Base-by-base conservation (phyloP, 1,284 basidiomycete genomes). In the Cryptococcus sp. region DNA sequence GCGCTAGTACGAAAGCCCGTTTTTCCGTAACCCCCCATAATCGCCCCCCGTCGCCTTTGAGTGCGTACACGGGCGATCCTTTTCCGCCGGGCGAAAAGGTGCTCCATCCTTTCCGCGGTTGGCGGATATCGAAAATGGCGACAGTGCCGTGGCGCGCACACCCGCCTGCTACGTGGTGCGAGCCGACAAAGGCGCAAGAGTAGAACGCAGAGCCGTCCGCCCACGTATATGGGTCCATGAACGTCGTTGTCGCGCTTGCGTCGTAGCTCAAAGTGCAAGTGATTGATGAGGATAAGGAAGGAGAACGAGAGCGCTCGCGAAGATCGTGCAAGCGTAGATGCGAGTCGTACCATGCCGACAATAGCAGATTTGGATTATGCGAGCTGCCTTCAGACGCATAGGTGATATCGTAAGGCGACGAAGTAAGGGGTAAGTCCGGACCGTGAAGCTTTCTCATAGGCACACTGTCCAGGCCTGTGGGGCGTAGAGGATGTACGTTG, bases 1-100 rank as follows among this genome's bases (percentile, higher is more conserved):
- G 79, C 1, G 76, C 69, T 10, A 78, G 52, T 11, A 76, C 72
- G 53, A 79, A 79, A 15, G 68, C 71, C 17, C 77, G 55, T 16
- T 56, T 60, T 52, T 79, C 75, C 22, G 73, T 77, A 0, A 77
- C 78, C 16, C 74, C 79, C 73, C 74, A 80, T 17, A 80, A 52
- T n/a, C 73, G 66, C 15, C 71, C 72, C 19, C 72, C 73, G 40
- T 79, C 78, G 1, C 67, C 71, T 43, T 62, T 58, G 4, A 80
- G 49, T 3, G 64, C 61, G 54, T 80, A 80, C 1, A 80, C 75
- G 0, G 79, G 79, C 3, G 67, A 71, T 3, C 76, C 73, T 46
- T 75, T 73, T 5, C 75, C 69, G 8, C 70, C 69, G 0, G 78
- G 78, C 19, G 76, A 69, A 55, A 78, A 80, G 47, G 71, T 66